Evolutionary conservation across 306 rosid genomes (phyloP).

Genomic region (Styphnolobium japonicum): DNA sequence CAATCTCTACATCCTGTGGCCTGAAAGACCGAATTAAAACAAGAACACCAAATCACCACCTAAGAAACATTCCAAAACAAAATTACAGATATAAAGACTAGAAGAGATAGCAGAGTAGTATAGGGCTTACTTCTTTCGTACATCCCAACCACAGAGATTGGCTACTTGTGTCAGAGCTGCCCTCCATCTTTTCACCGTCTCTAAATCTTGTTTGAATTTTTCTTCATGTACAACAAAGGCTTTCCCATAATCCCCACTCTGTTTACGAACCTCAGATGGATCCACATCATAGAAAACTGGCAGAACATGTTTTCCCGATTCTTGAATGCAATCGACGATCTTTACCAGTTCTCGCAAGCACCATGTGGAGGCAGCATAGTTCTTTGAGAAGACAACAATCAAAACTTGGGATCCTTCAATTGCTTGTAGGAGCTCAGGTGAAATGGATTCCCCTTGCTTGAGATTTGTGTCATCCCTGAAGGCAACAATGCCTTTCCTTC

Average conservation of each 20-base stretch:
- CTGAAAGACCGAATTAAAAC: not conserved
- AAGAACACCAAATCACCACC: not conserved
- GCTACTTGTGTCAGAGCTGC: too few species aligned
- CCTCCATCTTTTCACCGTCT: not conserved
- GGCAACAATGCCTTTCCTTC: not conserved
- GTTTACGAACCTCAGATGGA: not conserved
- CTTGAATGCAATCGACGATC: too few species aligned
- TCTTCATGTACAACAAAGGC: not conserved
- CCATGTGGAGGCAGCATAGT: too few species aligned
- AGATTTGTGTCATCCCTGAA: not conserved
- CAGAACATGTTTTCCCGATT: too few species aligned
- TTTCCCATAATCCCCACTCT: not conserved
- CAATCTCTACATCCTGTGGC: too few species aligned
- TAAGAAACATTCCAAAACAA: too few species aligned
- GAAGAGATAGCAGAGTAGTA: too few species aligned
- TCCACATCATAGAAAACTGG: too few species aligned
- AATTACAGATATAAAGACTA: too few species aligned
- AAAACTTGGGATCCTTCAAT: not conserved
- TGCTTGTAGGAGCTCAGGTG: not conserved
- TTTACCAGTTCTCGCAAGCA: too few species aligned
- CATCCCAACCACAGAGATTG: not conserved
- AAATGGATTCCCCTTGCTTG: not conserved
- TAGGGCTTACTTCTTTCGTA: too few species aligned
- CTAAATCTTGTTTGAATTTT: not conserved
- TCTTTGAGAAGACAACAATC: not conserved